Conservation (phyloP, 345 rosid genomes). For the Citrus trifoliata region DNA sequence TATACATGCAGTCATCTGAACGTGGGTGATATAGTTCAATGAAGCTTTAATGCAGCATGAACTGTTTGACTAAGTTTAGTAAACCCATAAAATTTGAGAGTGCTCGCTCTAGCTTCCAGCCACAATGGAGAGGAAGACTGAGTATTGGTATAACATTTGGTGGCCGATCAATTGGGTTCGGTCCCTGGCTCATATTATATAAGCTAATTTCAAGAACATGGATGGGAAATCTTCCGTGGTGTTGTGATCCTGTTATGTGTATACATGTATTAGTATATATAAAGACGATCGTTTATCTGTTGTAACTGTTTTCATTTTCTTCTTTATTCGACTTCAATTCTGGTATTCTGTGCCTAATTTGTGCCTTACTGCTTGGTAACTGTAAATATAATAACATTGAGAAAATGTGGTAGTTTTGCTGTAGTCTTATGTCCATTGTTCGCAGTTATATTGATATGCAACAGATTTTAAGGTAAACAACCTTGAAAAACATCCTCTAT, state of each 20-base stretch:
- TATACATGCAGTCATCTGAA: constrained; percentile 17
- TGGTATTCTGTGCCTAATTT: neutral
- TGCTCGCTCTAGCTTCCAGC: constrained; percentile 26
- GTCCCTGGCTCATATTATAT: constrained; percentile 34
- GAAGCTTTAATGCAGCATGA: constrained; percentile 20
- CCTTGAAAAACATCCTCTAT: neutral
- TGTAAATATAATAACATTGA: constrained; percentile 28
- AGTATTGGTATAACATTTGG: constrained; percentile 29
- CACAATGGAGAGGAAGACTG: constrained; percentile 29
- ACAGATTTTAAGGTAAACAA: neutral
- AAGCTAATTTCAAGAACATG: constrained; percentile 39
- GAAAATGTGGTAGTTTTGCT: neutral
- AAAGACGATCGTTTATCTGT: constrained; percentile 29
- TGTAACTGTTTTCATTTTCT: neutral
- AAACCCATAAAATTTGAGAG: constrained; percentile 17
- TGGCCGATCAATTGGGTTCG: constrained; percentile 24
- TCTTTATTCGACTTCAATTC: neutral
- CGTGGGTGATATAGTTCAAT: constrained; percentile 18
- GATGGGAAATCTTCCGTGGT: constrained; percentile 36
- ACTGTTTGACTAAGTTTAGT: constrained; percentile 29
- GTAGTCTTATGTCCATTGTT: neutral
- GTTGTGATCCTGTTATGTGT: constrained; percentile 28
- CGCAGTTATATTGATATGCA: neutral
- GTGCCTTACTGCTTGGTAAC: constrained; percentile 17
- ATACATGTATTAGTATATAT: constrained; percentile 25